phyloP scores from a whole-genome alignment of 805 yeast genomes.

The Candida suzukii region DNA sequence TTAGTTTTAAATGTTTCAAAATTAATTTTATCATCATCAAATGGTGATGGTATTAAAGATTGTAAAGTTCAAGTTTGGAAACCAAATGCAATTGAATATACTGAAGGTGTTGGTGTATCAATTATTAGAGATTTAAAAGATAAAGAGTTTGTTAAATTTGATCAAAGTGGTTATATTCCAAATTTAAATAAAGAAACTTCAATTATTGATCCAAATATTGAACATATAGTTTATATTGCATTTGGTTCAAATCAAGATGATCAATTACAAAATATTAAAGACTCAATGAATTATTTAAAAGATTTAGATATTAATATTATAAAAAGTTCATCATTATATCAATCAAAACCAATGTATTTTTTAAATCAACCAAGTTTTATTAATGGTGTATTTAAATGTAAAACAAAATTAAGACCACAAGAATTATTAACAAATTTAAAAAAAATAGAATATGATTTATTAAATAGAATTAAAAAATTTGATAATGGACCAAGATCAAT shows the following conservation, averaged over 20 bases:
- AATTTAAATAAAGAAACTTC: slow-evolving; percentile 20
- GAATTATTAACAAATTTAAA: slow-evolving; percentile 58
- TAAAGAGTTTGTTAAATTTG: slow-evolving; percentile 4
- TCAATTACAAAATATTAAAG: slow-evolving; percentile 51
- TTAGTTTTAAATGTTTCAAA: slow-evolving; percentile 64
- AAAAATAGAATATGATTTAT: slow-evolving; percentile 65
- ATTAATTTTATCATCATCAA: slow-evolving; percentile 12
- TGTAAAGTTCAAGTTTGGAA: slow-evolving; percentile 64
- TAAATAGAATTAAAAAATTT: slow-evolving; percentile 66
- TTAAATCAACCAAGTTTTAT: slow-evolving; percentile 72
- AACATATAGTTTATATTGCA: slow-evolving; percentile 64
- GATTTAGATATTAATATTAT: slow-evolving; percentile 38
- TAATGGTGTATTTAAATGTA: slow-evolving; percentile 72
- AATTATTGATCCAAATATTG: not conserved
- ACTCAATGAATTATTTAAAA: slow-evolving; percentile 44
- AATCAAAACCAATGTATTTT: slow-evolving; percentile 90
- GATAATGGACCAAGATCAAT: slow-evolving; percentile 91
- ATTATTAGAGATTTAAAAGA: slow-evolving; percentile 36
- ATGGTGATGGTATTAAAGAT: slow-evolving; percentile 4
- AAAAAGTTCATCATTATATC: slow-evolving; percentile 70
- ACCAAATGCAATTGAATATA: slow-evolving; percentile 81
- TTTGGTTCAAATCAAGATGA: slow-evolving; percentile 88
- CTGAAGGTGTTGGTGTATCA: slow-evolving; percentile 87
- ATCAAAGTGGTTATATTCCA: slow-evolving; percentile 13
- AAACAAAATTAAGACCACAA: slow-evolving; percentile 58